These are phyloP conservation scores for Phytopythium mirpurense DNA, from an alignment of 352 stramenopile genomes.

Conservation along the genomic window DNA sequence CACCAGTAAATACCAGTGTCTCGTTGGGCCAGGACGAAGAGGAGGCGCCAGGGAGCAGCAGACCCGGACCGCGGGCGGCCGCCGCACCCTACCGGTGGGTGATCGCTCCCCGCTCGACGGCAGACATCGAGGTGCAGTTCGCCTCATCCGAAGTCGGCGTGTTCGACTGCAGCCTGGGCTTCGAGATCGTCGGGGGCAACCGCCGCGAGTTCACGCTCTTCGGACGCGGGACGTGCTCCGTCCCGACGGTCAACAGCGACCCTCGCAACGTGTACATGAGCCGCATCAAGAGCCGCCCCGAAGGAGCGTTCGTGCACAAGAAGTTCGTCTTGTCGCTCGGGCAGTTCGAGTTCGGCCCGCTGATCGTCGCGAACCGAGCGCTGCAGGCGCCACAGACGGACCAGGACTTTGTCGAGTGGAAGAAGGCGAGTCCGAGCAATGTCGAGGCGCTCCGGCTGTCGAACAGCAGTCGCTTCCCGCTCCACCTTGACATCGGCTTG, in stretches of 20 bases:
- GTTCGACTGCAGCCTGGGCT: conserved; percentile 83
- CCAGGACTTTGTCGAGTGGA: conserved; percentile 38
- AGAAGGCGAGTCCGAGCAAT: conserved; percentile 63
- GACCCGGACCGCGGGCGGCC: no score
- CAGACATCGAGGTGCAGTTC: conserved; percentile 83
- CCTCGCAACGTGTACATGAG: conserved; percentile 94
- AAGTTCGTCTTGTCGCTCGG: conserved; percentile 89
- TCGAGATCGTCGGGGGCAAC: conserved; percentile 86
- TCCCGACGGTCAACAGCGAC: conserved; percentile 92
- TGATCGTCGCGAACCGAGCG: conserved; percentile 39
- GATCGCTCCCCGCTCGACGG: conserved; percentile 47
- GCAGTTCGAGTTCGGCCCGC: conserved; percentile 91
- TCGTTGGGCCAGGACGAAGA: no score
- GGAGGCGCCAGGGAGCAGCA: neutral
- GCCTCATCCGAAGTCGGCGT: conserved; percentile 59
- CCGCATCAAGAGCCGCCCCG: conserved; percentile 77
- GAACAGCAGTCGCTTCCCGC: conserved; percentile 79
- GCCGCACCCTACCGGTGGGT: conserved; percentile 50
- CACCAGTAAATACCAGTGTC: conserved; percentile 1
- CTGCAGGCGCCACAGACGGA: conserved; percentile 24
- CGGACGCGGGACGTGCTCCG: conserved; percentile 67
- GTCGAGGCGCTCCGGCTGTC: conserved; percentile 90
- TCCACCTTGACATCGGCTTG: conserved; percentile 61
- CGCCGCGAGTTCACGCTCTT: conserved; percentile 83
- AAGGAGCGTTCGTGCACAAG: conserved; percentile 75